A percentile compares a stretch with the other conserved stretches of the same genome.
These are phyloP conservation scores for Ustanciosporium gigantosporum DNA, from an alignment of 1,284 basidiomycete genomes.

Conservation along the genomic window DNA sequence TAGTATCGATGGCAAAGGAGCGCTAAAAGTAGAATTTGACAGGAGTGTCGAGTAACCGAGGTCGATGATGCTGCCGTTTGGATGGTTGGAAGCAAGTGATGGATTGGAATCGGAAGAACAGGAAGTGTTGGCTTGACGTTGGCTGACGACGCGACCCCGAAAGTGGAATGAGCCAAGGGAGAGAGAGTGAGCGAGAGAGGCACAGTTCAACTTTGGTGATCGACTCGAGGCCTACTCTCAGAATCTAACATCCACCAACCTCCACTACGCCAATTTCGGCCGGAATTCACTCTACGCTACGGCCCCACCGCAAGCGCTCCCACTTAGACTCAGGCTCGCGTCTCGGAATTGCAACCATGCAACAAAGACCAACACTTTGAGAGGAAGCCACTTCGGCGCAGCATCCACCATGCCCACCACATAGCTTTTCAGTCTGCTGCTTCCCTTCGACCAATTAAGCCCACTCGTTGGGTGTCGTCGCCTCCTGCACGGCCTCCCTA, in stretches of 20 bases:
- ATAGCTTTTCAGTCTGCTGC: too few species aligned
- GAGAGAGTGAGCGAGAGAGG: neutral
- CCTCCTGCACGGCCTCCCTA: neutral
- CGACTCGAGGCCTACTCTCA: neutral
- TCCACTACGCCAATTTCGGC: neutral
- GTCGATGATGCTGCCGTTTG: too few species aligned
- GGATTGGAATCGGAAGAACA: neutral
- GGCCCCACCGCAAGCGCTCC: too few species aligned
- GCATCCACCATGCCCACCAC: too few species aligned
- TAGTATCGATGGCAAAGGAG: too few species aligned
- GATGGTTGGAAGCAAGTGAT: neutral
- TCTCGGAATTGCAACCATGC: too few species aligned
- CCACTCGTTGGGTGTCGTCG: too few species aligned
- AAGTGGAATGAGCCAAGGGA: constrained; percentile 1
- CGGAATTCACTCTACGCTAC: too few species aligned
- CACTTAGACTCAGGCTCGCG: too few species aligned
- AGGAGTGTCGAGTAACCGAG: too few species aligned
- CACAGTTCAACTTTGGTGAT: neutral
- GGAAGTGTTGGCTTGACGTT: neutral
- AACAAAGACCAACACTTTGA: too few species aligned
- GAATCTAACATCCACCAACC: neutral
- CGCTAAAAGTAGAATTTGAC: neutral
- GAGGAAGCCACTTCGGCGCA: neutral
- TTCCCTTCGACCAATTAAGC: too few species aligned
- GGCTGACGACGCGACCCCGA: constrained; percentile 2